phyloP scores from a whole-genome alignment of 305 asterid species.

The Fraxinus nigra region DNA sequence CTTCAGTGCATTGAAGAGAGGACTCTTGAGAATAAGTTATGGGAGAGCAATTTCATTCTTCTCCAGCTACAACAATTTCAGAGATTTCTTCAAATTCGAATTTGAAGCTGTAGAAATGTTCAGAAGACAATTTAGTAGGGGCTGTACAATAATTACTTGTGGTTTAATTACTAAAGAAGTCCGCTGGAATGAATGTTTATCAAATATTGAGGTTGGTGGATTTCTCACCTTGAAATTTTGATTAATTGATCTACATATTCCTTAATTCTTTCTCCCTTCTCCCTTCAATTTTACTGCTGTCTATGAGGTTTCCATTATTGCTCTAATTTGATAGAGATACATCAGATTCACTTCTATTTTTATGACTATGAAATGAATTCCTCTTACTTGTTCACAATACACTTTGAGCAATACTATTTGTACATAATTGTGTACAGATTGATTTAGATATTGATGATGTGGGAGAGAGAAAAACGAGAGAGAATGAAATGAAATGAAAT shows the following conservation, averaged over 20 bases:
- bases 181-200: conserved; percentile 14
- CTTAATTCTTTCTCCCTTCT: conserved; percentile 25
- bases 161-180: conserved; percentile 9
- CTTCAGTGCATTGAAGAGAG: conserved; percentile 71
- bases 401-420: not conserved
- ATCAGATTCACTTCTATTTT: conserved; percentile 10
- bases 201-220: conserved; percentile 23
- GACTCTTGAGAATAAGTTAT: conserved; percentile 8
- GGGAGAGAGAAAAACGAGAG: not conserved
- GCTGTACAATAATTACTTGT: conserved; percentile 5
- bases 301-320: conserved; percentile 19
- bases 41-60: conserved; percentile 12
- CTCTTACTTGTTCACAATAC: not conserved
- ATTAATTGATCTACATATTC: conserved; percentile 32
- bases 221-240: conserved; percentile 32
- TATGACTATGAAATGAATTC: not conserved
- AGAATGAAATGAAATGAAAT: not conserved
- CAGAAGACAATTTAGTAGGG: conserved; percentile 17
- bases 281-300: conserved; percentile 16
- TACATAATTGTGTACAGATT: not conserved
- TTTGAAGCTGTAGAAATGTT: conserved; percentile 5
- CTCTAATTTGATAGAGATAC: conserved; percentile 22
- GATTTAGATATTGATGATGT: not conserved
- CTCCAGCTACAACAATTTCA: conserved; percentile 1
- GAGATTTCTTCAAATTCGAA: conserved; percentile 16